Evolutionary conservation across 202 grass and related monocot genomes (phyloP), one percentile per base, ranked within the genome.

Genomic region (Carex arenaria): DNA sequence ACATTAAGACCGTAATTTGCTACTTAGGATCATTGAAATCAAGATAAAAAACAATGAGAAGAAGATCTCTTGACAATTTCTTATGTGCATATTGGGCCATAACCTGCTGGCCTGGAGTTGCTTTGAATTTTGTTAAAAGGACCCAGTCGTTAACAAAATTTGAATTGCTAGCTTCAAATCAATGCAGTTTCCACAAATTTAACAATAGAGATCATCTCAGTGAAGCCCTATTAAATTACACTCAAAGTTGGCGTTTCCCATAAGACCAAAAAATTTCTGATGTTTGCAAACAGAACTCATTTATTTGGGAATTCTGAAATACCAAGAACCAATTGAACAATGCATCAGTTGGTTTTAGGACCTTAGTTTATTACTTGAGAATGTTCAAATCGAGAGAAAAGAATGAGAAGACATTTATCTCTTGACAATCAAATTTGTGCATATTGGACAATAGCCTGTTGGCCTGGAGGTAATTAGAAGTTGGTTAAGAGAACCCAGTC

Each of bases 11-110:
- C 45, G 18, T 28, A 59, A 59, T 20, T 42, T 53, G 52, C 22
- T 34, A 70, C 43, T 34, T 52, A 4, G 12, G 13, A 54, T 20
- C 26, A 83, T 70, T 60, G 9, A 52, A 72, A 84, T 72, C 23
- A 72, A 84, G 52, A 55, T 36, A 30, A 31, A 31, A 31, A 60
- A 83, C 2, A 53, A 30, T 38, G 10, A 13, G 18, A 72, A 18
- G 6, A 61, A 84, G 3, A 84, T 59, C 30, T 84, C 36, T 71
- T 70, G 36, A 47, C 30, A 54, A 10, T 71, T 55, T 83, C n/a
- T 19, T 83, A 59, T 19, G 32, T n/a, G 28, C 38, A 30, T 67
- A 40, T 13, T 59, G 60, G 43, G 10, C 23, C 5, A 73, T 51
- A 75, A 28, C 49, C 51, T 53, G 28, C 30, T 47, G 12, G 30